A percentile compares a stretch with the other conserved stretches of the same genome.
These are phyloP conservation scores for Pythium periplocum DNA, from an alignment of 352 stramenopile species.

Conservation along the genomic window DNA sequence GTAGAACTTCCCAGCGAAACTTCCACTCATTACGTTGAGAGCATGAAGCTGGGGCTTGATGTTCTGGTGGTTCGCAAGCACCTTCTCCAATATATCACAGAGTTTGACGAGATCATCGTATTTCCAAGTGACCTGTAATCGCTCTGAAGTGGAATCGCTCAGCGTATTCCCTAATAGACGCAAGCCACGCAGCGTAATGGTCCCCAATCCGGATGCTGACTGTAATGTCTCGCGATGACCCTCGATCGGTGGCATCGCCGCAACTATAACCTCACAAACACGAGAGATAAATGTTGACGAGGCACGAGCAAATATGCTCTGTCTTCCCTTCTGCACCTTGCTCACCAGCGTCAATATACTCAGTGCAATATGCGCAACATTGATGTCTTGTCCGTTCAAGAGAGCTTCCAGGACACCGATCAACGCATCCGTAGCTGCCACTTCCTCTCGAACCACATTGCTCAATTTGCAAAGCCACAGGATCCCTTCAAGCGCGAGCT, in stretches of 20 bases:
- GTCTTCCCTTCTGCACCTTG: slow-evolving; percentile 18
- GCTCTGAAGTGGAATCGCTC: slow-evolving; percentile 19
- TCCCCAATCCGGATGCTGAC: too few species aligned
- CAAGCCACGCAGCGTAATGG: slow-evolving; percentile 13
- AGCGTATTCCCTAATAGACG: slow-evolving; percentile 52
- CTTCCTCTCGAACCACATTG: slow-evolving; percentile 22
- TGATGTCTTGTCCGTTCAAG: not conserved
- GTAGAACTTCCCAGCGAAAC: slow-evolving; percentile 30
- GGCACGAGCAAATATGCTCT: slow-evolving; percentile 16
- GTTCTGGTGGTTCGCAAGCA: slow-evolving; percentile 34
- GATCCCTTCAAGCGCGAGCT: slow-evolving; percentile 13
- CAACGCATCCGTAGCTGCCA: slow-evolving; percentile 10
- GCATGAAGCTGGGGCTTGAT: slow-evolving; percentile 37
- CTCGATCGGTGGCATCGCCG: too few species aligned
- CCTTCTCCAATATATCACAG: slow-evolving; percentile 18
- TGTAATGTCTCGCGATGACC: too few species aligned
- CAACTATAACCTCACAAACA: slow-evolving; percentile 16
- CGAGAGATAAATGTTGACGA: slow-evolving; percentile 17
- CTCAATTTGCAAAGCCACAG: slow-evolving; percentile 31
- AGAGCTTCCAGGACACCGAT: too few species aligned
- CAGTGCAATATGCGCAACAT: slow-evolving; percentile 21
- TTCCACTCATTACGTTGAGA: slow-evolving; percentile 33
- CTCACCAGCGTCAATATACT: slow-evolving; percentile 24
- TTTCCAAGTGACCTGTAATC: slow-evolving; percentile 21
- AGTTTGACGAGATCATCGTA: slow-evolving; percentile 26